These are phyloP conservation scores for Penicillium soppii DNA, from an alignment of 495 filamentous ascomycete genomes.

Conservation along the genomic window DNA sequence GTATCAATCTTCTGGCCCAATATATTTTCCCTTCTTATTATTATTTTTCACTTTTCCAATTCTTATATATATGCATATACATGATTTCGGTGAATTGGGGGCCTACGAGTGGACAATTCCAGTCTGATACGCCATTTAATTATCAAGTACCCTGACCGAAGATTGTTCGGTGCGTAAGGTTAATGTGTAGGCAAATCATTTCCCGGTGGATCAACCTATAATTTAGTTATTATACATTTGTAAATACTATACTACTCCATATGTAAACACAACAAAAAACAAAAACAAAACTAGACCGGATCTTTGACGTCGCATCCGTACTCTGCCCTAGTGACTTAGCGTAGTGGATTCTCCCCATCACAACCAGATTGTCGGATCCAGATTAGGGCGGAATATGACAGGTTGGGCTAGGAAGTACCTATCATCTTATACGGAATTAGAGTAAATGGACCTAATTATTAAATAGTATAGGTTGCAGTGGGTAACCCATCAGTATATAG, in stretches of 20 bases:
- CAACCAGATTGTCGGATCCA: constrained; percentile 25
- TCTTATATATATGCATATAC: no score
- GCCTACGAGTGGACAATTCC: background rate
- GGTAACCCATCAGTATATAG: no score
- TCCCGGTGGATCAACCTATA: background rate
- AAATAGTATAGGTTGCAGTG: no score
- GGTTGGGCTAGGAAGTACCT: constrained; percentile 1
- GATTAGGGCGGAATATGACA: constrained; percentile 18
- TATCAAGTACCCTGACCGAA: no score
- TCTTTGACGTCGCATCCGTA: constrained; percentile 5
- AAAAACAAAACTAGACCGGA: background rate
- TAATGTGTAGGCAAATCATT: background rate
- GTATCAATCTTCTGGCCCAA: no score
- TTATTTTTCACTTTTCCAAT: background rate
- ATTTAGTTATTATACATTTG: no score
- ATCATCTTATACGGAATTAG: no score
- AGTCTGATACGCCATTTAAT: background rate
- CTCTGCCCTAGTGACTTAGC: constrained; percentile 4
- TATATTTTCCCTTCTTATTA: no score
- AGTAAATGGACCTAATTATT: no score
- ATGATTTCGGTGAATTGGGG: background rate
- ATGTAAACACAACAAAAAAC: background rate
- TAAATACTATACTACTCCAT: no score
- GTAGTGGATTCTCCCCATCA: constrained; percentile 15
- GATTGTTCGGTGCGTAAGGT: background rate